Base-by-base conservation (phyloP, 2,329 filamentous ascomycete genomes). In the Aspergillus amoenus region DNA sequence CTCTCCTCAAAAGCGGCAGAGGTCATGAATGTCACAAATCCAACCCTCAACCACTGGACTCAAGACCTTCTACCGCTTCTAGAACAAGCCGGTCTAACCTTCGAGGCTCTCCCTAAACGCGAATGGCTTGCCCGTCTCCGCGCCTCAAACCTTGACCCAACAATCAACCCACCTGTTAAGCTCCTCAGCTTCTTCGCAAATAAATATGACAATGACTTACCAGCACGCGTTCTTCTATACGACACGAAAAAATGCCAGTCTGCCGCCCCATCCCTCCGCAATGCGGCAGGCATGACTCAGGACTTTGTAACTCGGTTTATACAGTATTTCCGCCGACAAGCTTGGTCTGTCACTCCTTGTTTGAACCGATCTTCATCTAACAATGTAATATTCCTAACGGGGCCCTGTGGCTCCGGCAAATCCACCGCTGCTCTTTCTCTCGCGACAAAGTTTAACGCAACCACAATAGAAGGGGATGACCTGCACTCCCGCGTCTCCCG, bases 401-500 rank as follows among this genome's bases (percentile, higher is more conserved):
- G 81, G 5, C 80, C 80, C 18, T 80, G 80, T 51, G 81, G 81
- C 37, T 81, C 80, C 61, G 81, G 81, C 27, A 83, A 83, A 72
- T 82, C 76, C 57, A 81, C 79, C 7, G 75, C 82, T 41, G 80
- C 79, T 13, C 75, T 78, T 55, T 72, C 73, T 49, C 70, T 83
- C 11, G 71, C 79, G 7, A 64, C 74, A 15, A 70, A 69, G 8
- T 77, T 81, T 53, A 30, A 39, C 9, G 60, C 65, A 7, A 55
- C 60, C 4, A 51, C 55, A 11, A 66, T 83, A 21, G 80, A 83
- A 65, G 81, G 81, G 47, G 81, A 83, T 61, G 76, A 78, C 57
- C 77, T 82, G 64, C 81, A 83, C 66, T 79, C 80, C 2, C 72
- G 74, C 37, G 68, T 73, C 11, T 81, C 82, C 58, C 77, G 82